Base-by-base conservation (phyloP, 2,329 filamentous ascomycete genomes). In the Venturia effusa region DNA sequence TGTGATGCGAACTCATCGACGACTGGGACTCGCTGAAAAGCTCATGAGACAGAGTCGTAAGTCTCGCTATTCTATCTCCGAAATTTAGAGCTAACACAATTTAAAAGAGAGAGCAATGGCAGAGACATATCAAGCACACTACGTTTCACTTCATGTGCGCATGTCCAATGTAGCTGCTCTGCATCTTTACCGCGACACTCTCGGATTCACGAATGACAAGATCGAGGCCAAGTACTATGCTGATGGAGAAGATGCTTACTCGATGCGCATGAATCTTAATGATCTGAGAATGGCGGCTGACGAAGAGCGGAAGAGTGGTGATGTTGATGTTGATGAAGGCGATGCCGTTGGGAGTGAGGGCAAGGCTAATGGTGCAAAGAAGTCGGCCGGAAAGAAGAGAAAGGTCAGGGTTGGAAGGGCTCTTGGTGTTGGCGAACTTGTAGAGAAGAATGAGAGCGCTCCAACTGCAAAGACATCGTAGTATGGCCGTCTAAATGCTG, bases 141-240 rank as follows among this genome's bases (percentile, higher is more conserved):
- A 97, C 79, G 93, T 99, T 72, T 95, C 90, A 40, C 85, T 99
- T 40, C 94, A 99, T 80, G 94, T 99, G 68, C 92, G 94, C 72
- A 85, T 96, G 62, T 94, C 89, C 76, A 99, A 99, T 81, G 84
- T 84, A 66, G 94, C 94, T 7, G 94, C 94, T 32, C 84, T 96
- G 67, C 90, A 89, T 71, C 84, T 99, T 27, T 99, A 99, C 83
- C 87, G 91, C 70, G 89, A 95, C 74, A 97, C 92, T 0, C 85
- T 97, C 0, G 88, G 90, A 63, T 97, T 97, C 81, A 84, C 87
- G 73, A 89, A 90, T 69, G 90, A 94, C 68, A 94, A 92, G 80
- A 86, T 88, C 13, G 91, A 96, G 77, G 74, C 83, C 60, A 94
- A 92, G 78, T 96, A 96, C 83, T 99, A 99, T 74, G 94, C 94